A percentile compares a stretch with the other conserved stretches of the same genome.
Evolutionary conservation across 192 early-diverging fungal genomes (phyloP).

Genomic region (Backusella psychrophila): DNA sequence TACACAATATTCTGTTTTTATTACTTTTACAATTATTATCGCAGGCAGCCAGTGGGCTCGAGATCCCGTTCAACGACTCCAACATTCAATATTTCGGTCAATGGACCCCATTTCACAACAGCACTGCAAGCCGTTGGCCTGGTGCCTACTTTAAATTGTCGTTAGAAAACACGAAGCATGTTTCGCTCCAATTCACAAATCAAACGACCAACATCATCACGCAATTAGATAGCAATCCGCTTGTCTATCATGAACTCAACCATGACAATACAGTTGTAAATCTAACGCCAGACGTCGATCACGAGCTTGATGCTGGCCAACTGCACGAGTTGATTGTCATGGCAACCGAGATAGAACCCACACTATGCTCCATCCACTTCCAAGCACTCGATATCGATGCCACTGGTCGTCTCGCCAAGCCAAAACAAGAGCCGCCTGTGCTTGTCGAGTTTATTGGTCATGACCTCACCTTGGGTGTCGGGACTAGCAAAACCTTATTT

Average conservation of each 20-base stretch:
- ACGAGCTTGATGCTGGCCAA: constrained; percentile 9
- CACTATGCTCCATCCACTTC: not conserved
- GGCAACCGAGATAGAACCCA: not conserved
- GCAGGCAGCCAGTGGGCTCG: not conserved
- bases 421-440: not conserved
- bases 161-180: not conserved
- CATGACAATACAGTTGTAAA: not conserved
- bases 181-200: constrained; percentile 3
- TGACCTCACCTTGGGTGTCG: constrained; percentile 13
- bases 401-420: not conserved
- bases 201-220: constrained; percentile 1
- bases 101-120: constrained; percentile 14
- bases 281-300: not conserved
- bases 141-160: constrained; percentile 27
- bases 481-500: constrained; percentile 12
- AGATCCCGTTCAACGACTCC: not conserved
- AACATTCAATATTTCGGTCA: constrained; percentile 28
- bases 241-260: not conserved
- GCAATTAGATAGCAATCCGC: not conserved
- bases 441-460: constrained; percentile 31
- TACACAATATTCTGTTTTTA: not conserved
- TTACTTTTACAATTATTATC: constrained; percentile 8
- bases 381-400: not conserved
- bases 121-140: constrained; percentile 25
- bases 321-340: constrained; percentile 8